Evolutionary conservation across 108 stramenopile genomes (phyloP).

Genomic region (Nitzschia palea): DNA sequence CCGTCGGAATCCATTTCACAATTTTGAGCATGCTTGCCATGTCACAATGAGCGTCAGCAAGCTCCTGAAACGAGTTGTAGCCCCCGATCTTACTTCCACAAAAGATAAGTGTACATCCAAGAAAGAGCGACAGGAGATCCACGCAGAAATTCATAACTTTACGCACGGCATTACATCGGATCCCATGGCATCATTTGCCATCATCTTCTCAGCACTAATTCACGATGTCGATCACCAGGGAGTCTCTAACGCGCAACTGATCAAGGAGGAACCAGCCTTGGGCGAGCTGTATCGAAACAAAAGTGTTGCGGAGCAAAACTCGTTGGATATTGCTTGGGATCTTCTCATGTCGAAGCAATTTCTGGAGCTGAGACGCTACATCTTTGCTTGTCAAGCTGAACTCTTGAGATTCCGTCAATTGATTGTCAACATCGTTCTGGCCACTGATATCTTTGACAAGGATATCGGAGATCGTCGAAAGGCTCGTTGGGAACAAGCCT

Average conservation of each 20-base stretch:
- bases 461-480: constrained; percentile 28
- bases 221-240: constrained; percentile 26
- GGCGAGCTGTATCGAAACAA: constrained; percentile 58
- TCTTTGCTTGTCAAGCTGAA: constrained; percentile 4
- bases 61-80: constrained; percentile 31
- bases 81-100: constrained; percentile 1
- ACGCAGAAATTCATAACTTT: constrained; percentile 15
- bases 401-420: too few species aligned
- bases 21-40: constrained; percentile 40
- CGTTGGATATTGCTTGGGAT: constrained; percentile 19
- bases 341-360: constrained; percentile 20
- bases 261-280: constrained; percentile 27
- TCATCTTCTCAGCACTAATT: constrained; percentile 13
- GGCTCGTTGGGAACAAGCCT: constrained; percentile 39
- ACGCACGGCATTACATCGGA: constrained; percentile 30
- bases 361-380: constrained; percentile 1
- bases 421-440: too few species aligned
- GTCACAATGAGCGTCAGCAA: constrained; percentile 52
- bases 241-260: constrained; percentile 31
- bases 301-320: constrained; percentile 54
- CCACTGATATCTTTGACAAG: constrained; percentile 43
- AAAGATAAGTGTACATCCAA: too few species aligned
- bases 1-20: constrained; percentile 43
- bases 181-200: constrained; percentile 16
- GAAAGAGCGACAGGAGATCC: too few species aligned